Evolutionary conservation across 805 yeast species (phyloP), one percentile per base, ranked within the genome.

Genomic region (Yarrowia sp.): DNA sequence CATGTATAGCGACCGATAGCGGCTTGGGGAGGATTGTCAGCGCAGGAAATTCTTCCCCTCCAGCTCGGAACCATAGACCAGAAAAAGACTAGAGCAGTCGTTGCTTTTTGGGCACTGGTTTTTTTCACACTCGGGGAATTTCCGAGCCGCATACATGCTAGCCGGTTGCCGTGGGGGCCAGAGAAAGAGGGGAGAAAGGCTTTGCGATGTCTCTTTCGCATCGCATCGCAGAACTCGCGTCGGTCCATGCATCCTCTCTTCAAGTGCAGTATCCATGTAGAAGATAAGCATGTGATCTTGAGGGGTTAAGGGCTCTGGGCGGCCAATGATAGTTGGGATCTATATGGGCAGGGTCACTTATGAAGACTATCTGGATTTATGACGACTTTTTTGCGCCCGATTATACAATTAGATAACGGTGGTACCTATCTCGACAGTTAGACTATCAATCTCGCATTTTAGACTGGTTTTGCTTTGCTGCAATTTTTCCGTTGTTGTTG

Each of bases 181-280:
- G 5, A 26, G 7, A 26, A 5, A 26, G 7, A 26, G 46, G 11
- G 40, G 40, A 38, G 32, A 26, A 26, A 26, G 32, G 32, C 32
- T 26, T 26, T 26, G 32, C 32, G 32, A 26, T 5, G 32, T 26
- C 32, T 26, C 32, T 26, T 3, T 26, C 32, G 43, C 43, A 41
- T 41, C 43, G 8, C 48, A 43, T 43, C 7, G 48, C 48, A 42
- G 46, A 26, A 26, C 32, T 5, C 32, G 32, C 32, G 32, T 16
- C 19, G 49, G 49, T 16, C 49, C 26, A 45, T 46, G 32, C 32
- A 38, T 4, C 35, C 35, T 8, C 16, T 19, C 26, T 10, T 5
- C 7, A 14, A 3, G 53, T 49, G 53, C 53, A 49, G 53, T 49
- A 49, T 49, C 53, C 53, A 49, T 49, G 53, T 49, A 52, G 42